Conservation (phyloP, 257 asterid genomes). For the Penstemon barbatus region DNA sequence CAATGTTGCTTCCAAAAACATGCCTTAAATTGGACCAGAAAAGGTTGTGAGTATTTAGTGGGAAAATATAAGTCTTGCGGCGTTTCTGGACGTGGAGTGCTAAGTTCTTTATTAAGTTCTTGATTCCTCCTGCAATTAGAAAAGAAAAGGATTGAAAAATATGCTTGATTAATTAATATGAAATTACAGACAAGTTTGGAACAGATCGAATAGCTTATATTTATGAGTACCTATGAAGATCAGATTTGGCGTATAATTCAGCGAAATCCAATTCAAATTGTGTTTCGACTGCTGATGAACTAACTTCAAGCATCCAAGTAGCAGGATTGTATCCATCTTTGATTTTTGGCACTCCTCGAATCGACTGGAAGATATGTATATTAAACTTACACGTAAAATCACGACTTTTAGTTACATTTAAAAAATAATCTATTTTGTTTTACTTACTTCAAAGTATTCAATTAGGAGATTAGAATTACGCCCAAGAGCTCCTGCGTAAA, state of each 20-base stretch:
- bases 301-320: conserved; percentile 70
- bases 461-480: conserved; percentile 47
- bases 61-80: conserved; percentile 57
- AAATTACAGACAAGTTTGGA: background rate
- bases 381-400: too few relatives aligned
- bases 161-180: background rate
- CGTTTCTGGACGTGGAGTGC: conserved; percentile 45
- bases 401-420: too few relatives aligned
- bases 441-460: conserved; percentile 61
- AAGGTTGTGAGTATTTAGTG: conserved; percentile 61
- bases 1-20: conserved; percentile 71
- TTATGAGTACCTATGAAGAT: conserved; percentile 43
- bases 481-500: conserved; percentile 69
- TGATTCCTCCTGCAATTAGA: conserved; percentile 48
- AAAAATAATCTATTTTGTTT: too few relatives aligned
- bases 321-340: conserved; percentile 66
- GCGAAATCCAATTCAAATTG: conserved; percentile 53
- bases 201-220: background rate
- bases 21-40: conserved; percentile 49
- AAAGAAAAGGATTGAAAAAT: background rate
- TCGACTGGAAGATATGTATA: conserved; percentile 32
- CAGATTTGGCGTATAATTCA: conserved; percentile 50
- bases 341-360: conserved; percentile 53
- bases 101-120: conserved; percentile 43
- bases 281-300: conserved; percentile 52